These are phyloP conservation scores for Arabis alpina DNA, from an alignment of 345 rosid species.

Conservation along the genomic window DNA sequence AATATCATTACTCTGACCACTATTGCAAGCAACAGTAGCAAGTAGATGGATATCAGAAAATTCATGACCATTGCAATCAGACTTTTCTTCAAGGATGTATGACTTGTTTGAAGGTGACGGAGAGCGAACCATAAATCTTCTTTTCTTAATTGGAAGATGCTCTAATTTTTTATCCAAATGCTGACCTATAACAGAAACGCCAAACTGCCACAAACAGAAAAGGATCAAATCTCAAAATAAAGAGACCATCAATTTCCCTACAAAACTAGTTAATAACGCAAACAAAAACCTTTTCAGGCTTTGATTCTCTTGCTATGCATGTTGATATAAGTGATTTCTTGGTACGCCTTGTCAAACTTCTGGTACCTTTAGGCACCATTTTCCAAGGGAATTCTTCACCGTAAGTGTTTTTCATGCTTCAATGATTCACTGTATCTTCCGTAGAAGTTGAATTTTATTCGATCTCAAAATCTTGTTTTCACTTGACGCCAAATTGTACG, in stretches of 20 bases:
- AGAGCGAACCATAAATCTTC: slow-evolving; percentile 45
- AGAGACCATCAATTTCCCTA: no score
- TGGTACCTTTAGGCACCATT: slow-evolving; percentile 51
- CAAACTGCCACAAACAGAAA: slow-evolving; percentile 47
- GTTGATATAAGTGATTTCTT: slow-evolving; percentile 39
- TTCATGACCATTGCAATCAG: slow-evolving; percentile 43
- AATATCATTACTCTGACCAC: slow-evolving; percentile 40
- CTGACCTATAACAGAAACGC: slow-evolving; percentile 57
- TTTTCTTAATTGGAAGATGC: slow-evolving; percentile 60
- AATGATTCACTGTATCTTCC: slow-evolving; percentile 8
- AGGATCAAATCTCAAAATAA: slow-evolving; percentile 3
- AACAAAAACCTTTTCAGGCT: slow-evolving; percentile 55
- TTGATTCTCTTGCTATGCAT: slow-evolving; percentile 42
- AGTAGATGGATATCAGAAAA: slow-evolving; percentile 67
- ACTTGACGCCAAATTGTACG: no score
- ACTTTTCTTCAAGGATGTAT: slow-evolving; percentile 13
- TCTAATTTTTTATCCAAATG: slow-evolving; percentile 53
- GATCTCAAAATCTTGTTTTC: no score
- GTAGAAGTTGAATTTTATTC: no score
- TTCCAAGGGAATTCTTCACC: slow-evolving; percentile 62
- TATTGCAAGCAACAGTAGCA: slow-evolving; percentile 59
- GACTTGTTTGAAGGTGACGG: slow-evolving; percentile 39
- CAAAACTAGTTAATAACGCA: neutral
- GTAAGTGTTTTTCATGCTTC: slow-evolving; percentile 50
- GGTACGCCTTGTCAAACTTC: slow-evolving; percentile 49